A percentile compares a stretch with the other conserved stretches of the same genome.
Evolutionary conservation across 768 basidiomycete genomes (phyloP).

Genomic region (Sistotremastrum niveocremeum): DNA sequence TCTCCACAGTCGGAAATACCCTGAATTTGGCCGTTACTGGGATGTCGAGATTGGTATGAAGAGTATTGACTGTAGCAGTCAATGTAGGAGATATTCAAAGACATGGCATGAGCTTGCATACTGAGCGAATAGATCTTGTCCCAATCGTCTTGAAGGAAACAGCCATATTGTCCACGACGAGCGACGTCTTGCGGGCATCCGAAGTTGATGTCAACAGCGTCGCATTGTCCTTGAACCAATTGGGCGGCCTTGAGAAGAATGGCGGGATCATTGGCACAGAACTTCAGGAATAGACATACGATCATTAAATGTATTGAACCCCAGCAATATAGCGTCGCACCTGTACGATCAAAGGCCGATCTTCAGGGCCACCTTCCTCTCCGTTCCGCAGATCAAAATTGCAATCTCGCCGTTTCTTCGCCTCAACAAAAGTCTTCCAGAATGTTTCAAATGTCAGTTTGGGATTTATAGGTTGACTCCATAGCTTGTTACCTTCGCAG

Average conservation of each 20-base stretch:
- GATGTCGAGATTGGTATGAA: slow-evolving; percentile 73
- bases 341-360: slow-evolving; percentile 81
- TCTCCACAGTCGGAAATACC: slow-evolving; percentile 71
- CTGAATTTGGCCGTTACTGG: slow-evolving; percentile 97
- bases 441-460: too few relatives aligned
- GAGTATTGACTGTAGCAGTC: slow-evolving; percentile 53
- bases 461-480: background rate
- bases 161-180: slow-evolving; percentile 71
- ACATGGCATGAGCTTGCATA: slow-evolving; percentile 23
- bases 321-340: slow-evolving; percentile 9
- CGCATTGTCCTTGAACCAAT: slow-evolving; percentile 64
- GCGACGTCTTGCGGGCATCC: slow-evolving; percentile 97
- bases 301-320: too few relatives aligned
- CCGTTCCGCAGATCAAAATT: slow-evolving; percentile 55
- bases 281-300: slow-evolving; percentile 23
- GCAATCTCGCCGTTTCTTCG: slow-evolving; percentile 41
- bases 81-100: background rate
- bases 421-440: slow-evolving; percentile 47
- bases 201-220: slow-evolving; percentile 90
- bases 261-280: slow-evolving; percentile 84
- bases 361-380: slow-evolving; percentile 71
- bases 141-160: slow-evolving; percentile 94
- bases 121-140: slow-evolving; percentile 71
- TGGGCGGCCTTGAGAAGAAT: slow-evolving; percentile 66
- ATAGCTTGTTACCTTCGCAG: slow-evolving; percentile 51